Evolutionary conservation across 2,329 filamentous ascomycete genomes (phyloP).

Genomic region (Sphaerulina musiva): DNA sequence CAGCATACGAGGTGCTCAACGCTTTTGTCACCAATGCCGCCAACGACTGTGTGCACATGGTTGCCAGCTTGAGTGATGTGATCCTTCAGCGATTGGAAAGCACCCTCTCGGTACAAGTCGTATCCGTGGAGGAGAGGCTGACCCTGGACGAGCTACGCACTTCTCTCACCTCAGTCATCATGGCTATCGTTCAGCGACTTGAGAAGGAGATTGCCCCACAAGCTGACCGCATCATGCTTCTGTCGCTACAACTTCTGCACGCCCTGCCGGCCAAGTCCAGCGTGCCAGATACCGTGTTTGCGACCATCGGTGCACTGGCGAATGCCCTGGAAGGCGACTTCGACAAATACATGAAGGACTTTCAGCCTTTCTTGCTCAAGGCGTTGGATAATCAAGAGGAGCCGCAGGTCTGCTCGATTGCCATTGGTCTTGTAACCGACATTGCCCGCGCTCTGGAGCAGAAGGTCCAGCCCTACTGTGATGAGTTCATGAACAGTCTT

Average conservation of each 20-base stretch:
- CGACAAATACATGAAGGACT: slow-evolving; percentile 94
- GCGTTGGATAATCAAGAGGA: slow-evolving; percentile 94
- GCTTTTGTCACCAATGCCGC: slow-evolving; percentile 89
- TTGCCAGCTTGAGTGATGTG: slow-evolving; percentile 78
- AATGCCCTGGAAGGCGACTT: slow-evolving; percentile 90
- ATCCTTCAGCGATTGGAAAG: slow-evolving; percentile 86
- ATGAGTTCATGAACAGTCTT: slow-evolving; percentile 96
- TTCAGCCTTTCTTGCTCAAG: slow-evolving; percentile 85
- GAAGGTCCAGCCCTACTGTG: slow-evolving; percentile 89
- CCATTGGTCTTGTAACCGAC: slow-evolving; percentile 93
- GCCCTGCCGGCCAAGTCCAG: slow-evolving; percentile 78
- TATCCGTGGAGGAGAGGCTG: slow-evolving; percentile 93
- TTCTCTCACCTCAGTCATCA: slow-evolving; percentile 81
- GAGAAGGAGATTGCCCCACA: slow-evolving; percentile 87
- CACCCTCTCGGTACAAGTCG: slow-evolving; percentile 86
- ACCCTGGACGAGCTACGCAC: slow-evolving; percentile 97
- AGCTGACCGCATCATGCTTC: slow-evolving; percentile 89
- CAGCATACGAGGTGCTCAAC: slow-evolving; percentile 94
- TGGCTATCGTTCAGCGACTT: slow-evolving; percentile 83
- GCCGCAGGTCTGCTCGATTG: slow-evolving; percentile 88
- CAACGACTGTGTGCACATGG: slow-evolving; percentile 71
- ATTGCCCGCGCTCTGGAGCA: slow-evolving; percentile 87
- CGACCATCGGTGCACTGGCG: slow-evolving; percentile 83
- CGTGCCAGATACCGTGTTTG: slow-evolving; percentile 90
- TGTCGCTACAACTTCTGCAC: slow-evolving; percentile 71